These are phyloP conservation scores for Streptanthus diversifolius DNA, from an alignment of 345 rosid genomes.

Conservation along the genomic window DNA sequence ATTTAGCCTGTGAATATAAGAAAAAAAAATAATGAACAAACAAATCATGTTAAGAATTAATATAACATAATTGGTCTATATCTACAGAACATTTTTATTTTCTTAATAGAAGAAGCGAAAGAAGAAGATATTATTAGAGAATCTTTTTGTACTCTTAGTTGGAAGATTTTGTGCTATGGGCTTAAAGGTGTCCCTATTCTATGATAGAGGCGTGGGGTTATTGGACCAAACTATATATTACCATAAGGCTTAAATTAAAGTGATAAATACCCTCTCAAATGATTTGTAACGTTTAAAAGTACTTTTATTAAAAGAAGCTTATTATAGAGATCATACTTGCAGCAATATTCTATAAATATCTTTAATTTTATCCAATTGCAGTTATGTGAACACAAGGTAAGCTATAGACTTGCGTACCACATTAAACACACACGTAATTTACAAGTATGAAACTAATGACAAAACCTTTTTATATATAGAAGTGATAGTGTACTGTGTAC, in stretches of 20 bases:
- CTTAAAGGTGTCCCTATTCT: slow-evolving; percentile 32
- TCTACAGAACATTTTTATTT: neutral
- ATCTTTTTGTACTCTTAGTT: slow-evolving; percentile 28
- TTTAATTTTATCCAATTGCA: neutral
- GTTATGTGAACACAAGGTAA: slow-evolving; percentile 37
- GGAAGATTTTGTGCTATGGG: slow-evolving; percentile 25
- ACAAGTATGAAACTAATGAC: slow-evolving; percentile 20
- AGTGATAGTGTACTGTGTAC: slow-evolving; percentile 20
- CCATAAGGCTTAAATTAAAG: slow-evolving; percentile 20
- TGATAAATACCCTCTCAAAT: slow-evolving; percentile 11
- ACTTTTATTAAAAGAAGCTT: neutral
- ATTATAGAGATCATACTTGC: neutral
- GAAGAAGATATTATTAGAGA: slow-evolving; percentile 16
- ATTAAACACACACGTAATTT: slow-evolving; percentile 23
- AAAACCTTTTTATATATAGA: neutral
- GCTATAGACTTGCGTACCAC: slow-evolving; percentile 30
- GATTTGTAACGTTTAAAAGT: neutral
- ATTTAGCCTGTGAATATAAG: neutral
- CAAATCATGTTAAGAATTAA: neutral
- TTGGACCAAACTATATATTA: slow-evolving; percentile 34
- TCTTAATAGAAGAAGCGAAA: neutral
- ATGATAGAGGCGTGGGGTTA: slow-evolving; percentile 24
- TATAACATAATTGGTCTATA: neutral
- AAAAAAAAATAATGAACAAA: neutral
- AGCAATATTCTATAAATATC: neutral